Evolutionary conservation across 176 grass and related monocot species (phyloP).

Genomic region (Paspalum vaginatum): DNA sequence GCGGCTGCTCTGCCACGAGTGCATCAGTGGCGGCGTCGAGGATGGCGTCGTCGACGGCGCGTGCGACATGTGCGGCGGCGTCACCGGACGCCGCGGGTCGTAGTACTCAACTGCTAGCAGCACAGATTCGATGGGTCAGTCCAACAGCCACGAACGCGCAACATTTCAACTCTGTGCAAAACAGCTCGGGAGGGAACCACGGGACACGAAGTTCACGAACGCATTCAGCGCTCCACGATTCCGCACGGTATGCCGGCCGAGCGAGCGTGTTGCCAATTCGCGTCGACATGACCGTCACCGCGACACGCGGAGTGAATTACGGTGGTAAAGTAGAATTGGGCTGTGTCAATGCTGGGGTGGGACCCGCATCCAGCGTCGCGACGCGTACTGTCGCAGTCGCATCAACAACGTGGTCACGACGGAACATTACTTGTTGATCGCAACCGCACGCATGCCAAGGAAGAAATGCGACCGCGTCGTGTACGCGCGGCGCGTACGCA

Average conservation of each 20-base stretch:
- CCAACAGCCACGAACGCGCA: background rate
- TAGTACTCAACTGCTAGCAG: conserved; percentile 40
- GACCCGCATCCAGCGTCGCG: background rate
- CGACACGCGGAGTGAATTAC: background rate
- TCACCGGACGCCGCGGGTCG: conserved; percentile 33
- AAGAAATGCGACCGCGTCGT: background rate
- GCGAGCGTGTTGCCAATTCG: background rate
- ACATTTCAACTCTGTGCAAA: background rate
- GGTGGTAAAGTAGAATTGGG: background rate
- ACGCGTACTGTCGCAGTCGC: background rate
- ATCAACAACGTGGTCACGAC: conserved; percentile 4
- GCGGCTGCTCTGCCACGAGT: conserved; percentile 34
- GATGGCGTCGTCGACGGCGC: conserved; percentile 31
- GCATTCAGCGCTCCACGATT: background rate
- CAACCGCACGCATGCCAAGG: background rate
- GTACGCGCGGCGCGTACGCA: background rate
- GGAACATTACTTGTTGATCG: background rate
- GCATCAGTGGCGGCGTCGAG: conserved; percentile 45
- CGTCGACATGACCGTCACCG: conserved; percentile 11
- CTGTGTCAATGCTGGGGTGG: background rate
- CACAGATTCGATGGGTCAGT: background rate
- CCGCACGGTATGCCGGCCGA: background rate
- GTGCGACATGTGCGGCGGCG: conserved; percentile 39
- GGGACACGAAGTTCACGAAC: background rate
- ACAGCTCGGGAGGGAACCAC: background rate